Percentiles rank a stretch among this genome's conserved stretches.
These are phyloP conservation scores for Coemansia sp. DNA, from an alignment of 192 early-diverging fungal genomes.

Conservation along the genomic window DNA sequence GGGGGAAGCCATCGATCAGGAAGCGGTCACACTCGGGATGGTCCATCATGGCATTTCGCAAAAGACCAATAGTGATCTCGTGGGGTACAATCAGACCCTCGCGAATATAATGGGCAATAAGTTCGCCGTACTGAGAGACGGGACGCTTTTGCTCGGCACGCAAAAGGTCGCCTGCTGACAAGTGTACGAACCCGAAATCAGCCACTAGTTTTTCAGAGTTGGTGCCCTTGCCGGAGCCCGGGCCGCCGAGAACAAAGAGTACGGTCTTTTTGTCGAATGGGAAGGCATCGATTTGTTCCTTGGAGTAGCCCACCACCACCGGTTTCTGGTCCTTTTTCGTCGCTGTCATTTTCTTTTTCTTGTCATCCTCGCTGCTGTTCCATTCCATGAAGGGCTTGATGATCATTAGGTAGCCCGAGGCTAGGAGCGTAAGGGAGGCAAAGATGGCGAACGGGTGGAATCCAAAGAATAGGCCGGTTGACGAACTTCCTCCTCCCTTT, in stretches of 20 bases:
- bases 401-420: slow-evolving; percentile 25
- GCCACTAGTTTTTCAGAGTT: slow-evolving; percentile 87
- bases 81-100: slow-evolving; percentile 96
- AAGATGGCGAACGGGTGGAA: slow-evolving; percentile 38
- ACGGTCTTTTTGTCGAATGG: slow-evolving; percentile 67
- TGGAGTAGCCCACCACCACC: slow-evolving; percentile 8
- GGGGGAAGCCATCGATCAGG: slow-evolving; percentile 97
- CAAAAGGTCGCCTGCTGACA: slow-evolving; percentile 96
- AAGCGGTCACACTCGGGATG: slow-evolving; percentile 70
- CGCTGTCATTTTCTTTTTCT: background rate
- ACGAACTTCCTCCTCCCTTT: background rate
- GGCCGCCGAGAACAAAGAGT: slow-evolving; percentile 90
- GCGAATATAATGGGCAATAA: slow-evolving; percentile 91
- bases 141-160: slow-evolving; percentile 86
- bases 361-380: slow-evolving; percentile 11
- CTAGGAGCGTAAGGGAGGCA: slow-evolving; percentile 21
- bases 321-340: slow-evolving; percentile 8
- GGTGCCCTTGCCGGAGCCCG: slow-evolving; percentile 95
- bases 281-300: slow-evolving; percentile 31
- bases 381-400: slow-evolving; percentile 45
- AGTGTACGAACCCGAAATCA: slow-evolving; percentile 93
- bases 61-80: slow-evolving; percentile 91
- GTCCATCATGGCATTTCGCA: slow-evolving; percentile 88
- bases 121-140: slow-evolving; percentile 84
- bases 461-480: slow-evolving; percentile 18